Conservation (phyloP, 2,329 filamentous ascomycete species). For the Botrytis aclada region DNA sequence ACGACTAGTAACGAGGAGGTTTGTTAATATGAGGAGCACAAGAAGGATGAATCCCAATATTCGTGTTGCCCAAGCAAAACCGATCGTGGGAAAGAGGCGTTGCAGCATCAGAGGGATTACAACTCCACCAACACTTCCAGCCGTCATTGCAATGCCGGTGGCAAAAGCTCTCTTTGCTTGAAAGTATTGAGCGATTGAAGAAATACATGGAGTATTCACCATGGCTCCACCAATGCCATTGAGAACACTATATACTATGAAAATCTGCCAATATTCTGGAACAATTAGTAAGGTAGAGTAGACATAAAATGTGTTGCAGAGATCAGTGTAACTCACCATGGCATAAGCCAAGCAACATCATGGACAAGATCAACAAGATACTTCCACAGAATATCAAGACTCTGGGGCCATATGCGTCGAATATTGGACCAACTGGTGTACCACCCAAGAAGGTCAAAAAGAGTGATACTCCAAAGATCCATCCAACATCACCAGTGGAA, state of each 20-base stretch:
- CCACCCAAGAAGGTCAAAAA: slow-evolving; percentile 69
- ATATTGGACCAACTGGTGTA: slow-evolving; percentile 66
- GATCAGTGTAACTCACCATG: slow-evolving; percentile 41
- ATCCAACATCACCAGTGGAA: slow-evolving; percentile 55
- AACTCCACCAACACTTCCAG: slow-evolving; percentile 56
- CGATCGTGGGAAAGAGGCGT: slow-evolving; percentile 35
- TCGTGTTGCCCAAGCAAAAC: slow-evolving; percentile 38
- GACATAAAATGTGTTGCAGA: background rate
- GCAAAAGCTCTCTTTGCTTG: slow-evolving; percentile 57
- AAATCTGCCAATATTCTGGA: slow-evolving; percentile 64
- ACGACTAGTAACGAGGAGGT: slow-evolving; percentile 48
- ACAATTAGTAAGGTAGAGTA: slow-evolving; percentile 14
- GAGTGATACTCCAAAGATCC: slow-evolving; percentile 58
- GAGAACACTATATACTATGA: slow-evolving; percentile 61
- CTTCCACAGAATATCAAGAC: slow-evolving; percentile 34
- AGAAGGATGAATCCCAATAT: slow-evolving; percentile 37
- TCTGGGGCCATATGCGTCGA: slow-evolving; percentile 63
- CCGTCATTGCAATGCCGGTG: slow-evolving; percentile 64
- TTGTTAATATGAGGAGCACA: slow-evolving; percentile 33
- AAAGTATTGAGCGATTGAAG: slow-evolving; percentile 65
- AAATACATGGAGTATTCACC: slow-evolving; percentile 64
- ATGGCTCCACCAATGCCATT: slow-evolving; percentile 61
- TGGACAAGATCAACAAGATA: slow-evolving; percentile 32
- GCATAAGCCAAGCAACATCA: slow-evolving; percentile 57
- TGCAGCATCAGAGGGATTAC: slow-evolving; percentile 50